Percentiles rank a stretch among this genome's conserved stretches.
Evolutionary conservation across 768 basidiomycete species (phyloP).

Genomic region (Saitozyma podzolica): DNA sequence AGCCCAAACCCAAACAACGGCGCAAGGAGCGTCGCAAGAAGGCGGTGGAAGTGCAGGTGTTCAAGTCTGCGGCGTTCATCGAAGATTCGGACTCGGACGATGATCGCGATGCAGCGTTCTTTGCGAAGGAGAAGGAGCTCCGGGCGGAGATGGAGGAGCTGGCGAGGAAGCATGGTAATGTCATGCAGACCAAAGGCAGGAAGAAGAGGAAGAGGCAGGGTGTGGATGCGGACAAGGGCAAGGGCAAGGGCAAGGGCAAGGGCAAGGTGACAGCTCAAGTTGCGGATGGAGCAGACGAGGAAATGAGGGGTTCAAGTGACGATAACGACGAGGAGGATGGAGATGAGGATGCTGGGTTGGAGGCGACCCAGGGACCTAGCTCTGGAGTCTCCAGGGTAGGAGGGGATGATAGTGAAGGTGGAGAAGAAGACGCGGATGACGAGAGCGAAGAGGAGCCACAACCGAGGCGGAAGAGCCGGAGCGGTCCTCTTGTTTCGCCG

Average conservation of each 20-base stretch:
- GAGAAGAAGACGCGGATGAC: slow-evolving; percentile 9
- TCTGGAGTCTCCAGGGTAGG: neutral
- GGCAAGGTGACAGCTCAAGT: slow-evolving; percentile 1
- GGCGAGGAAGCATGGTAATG: slow-evolving; percentile 27
- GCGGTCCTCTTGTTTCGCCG: no score
- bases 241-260: slow-evolving; percentile 10
- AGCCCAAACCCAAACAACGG: slow-evolving; percentile 29
- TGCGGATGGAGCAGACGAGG: slow-evolving; percentile 2
- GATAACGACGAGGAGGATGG: slow-evolving; percentile 21
- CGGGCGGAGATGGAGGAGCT: slow-evolving; percentile 36
- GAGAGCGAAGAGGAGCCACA: slow-evolving; percentile 13
- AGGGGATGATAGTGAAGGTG: slow-evolving; percentile 1
- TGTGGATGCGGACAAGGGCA: slow-evolving; percentile 14
- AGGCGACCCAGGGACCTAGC: neutral
- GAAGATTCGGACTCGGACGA: slow-evolving; percentile 88
- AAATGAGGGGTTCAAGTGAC: no score
- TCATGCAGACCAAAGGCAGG: slow-evolving; percentile 20
- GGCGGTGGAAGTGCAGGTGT: slow-evolving; percentile 68
- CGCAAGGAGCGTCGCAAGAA: slow-evolving; percentile 52
- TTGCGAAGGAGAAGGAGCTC: slow-evolving; percentile 63
- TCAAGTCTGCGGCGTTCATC: slow-evolving; percentile 88
- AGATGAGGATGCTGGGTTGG: slow-evolving; percentile 19
- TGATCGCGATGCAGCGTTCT: slow-evolving; percentile 64
- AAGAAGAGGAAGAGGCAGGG: slow-evolving; percentile 20
- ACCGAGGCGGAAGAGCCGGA: slow-evolving; percentile 3